A percentile compares a stretch with the other conserved stretches of the same genome.
Evolutionary conservation across 768 basidiomycete species (phyloP).

Genomic region (Fomitopsis pulvina): DNA sequence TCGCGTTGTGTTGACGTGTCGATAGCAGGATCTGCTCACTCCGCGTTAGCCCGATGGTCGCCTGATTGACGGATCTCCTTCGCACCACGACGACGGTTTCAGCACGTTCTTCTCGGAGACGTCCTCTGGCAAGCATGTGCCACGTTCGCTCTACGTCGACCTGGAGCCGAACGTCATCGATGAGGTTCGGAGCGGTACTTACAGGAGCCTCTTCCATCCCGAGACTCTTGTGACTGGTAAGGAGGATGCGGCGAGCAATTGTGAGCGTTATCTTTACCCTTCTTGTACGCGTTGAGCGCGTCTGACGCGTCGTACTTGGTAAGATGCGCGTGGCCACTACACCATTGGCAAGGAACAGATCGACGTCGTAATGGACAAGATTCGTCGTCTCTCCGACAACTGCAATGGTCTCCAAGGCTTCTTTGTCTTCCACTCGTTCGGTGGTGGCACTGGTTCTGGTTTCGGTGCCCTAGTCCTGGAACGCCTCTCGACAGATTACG

Average conservation of each 20-base stretch:
- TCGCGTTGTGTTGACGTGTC: conserved; percentile 17
- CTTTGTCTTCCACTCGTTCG: conserved; percentile 99
- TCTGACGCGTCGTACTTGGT: neutral
- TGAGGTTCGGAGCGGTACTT: conserved; percentile 92
- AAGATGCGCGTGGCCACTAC: conserved; percentile 98
- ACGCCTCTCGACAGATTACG: conserved; percentile 95
- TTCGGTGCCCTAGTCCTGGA: conserved; percentile 97
- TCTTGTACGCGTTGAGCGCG: neutral
- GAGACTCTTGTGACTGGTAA: conserved; percentile 98
- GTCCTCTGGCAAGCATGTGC: conserved; percentile 92
- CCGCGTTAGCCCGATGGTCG: conserved; percentile 86
- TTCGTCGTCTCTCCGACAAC: conserved; percentile 95
- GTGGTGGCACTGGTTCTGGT: conserved; percentile 98
- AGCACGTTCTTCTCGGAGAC: conserved; percentile 99
- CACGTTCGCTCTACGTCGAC: conserved; percentile 95
- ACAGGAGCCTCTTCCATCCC: conserved; percentile 97
- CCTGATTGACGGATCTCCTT: conserved; percentile 69
- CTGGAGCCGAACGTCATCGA: conserved; percentile 98
- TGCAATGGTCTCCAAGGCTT: conserved; percentile 98
- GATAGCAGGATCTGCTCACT: conserved; percentile 15
- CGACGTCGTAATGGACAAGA: conserved; percentile 94
- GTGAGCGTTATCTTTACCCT: conserved; percentile 35
- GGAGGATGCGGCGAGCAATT: conserved; percentile 99
- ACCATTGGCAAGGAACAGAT: conserved; percentile 98
- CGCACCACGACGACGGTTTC: conserved; percentile 84